phyloP scores from a whole-genome alignment of 345 rosid species.

The Brassica incana region DNA sequence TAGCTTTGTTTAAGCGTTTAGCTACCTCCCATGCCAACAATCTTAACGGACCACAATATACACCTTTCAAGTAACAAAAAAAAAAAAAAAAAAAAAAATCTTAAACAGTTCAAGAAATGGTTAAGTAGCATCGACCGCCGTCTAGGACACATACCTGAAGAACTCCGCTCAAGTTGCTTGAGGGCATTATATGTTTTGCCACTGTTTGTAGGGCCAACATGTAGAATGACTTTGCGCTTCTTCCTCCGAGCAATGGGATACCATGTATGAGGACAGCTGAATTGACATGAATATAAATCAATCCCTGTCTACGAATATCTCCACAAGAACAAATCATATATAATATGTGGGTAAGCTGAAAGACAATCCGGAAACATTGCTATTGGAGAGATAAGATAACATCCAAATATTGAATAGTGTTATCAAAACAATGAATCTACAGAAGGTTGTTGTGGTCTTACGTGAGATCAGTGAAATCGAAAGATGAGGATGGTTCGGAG shows the following conservation, averaged over 20 bases:
- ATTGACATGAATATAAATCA: conserved; percentile 3
- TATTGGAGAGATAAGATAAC: too few relatives aligned
- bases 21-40: conserved; percentile 97
- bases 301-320: background rate
- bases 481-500: conserved; percentile 28
- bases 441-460: conserved; percentile 33
- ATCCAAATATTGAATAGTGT: too few relatives aligned
- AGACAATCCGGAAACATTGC: too few relatives aligned
- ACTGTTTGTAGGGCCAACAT: conserved; percentile 94
- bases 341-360: too few relatives aligned
- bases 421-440: too few relatives aligned
- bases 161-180: conserved; percentile 67
- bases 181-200: conserved; percentile 88
- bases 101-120: background rate
- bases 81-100: conserved; percentile 5
- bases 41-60: conserved; percentile 96
- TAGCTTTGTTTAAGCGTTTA: conserved; percentile 70
- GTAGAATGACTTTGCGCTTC: conserved; percentile 76
- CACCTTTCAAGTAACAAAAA: conserved; percentile 46
- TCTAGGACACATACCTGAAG: conserved; percentile 60
- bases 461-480: conserved; percentile 86
- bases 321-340: too few relatives aligned
- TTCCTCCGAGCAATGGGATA: conserved; percentile 80
- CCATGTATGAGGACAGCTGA: conserved; percentile 84
- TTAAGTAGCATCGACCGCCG: background rate